phyloP scores from a whole-genome alignment of 2,329 filamentous ascomycete species.

The Fusarium nelsonii region DNA sequence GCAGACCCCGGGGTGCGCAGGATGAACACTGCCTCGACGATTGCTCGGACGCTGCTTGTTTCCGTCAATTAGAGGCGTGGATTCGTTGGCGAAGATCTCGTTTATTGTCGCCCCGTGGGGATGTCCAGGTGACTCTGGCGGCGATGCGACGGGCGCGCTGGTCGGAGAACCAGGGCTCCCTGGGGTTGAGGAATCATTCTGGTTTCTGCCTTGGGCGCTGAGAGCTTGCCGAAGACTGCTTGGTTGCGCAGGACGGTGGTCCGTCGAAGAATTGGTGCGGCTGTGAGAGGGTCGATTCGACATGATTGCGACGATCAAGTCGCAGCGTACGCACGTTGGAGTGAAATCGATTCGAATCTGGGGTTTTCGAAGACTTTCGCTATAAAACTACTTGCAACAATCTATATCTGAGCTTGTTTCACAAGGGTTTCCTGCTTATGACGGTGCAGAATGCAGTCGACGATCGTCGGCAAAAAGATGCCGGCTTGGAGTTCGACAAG shows the following conservation, averaged over 20 bases:
- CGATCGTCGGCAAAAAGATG: conserved; percentile 5
- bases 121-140: conserved; percentile 44
- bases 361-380: not conserved
- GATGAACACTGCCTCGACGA: conserved; percentile 44
- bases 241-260: conserved; percentile 59
- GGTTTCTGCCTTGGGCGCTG: conserved; percentile 48
- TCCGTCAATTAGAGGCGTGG: conserved; percentile 62
- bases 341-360: not conserved
- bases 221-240: conserved; percentile 62
- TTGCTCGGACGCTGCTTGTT: conserved; percentile 40
- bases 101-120: conserved; percentile 34
- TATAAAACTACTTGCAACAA: not conserved
- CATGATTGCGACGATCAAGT: conserved; percentile 40
- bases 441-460: conserved; percentile 1
- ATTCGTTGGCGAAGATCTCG: conserved; percentile 57
- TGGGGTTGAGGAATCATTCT: conserved; percentile 17
- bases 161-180: conserved; percentile 16
- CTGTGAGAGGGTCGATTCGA: conserved; percentile 46
- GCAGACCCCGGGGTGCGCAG: conserved; percentile 65
- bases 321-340: not conserved
- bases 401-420: conserved; percentile 9
- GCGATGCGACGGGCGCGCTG: conserved; percentile 38
- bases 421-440: conserved; percentile 4
- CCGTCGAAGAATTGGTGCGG: conserved; percentile 49
- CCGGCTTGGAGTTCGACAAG: conserved; percentile 26